Evolutionary conservation across 2,329 filamentous ascomycete genomes (phyloP).

Genomic region (Cladophialophora exuberans): DNA sequence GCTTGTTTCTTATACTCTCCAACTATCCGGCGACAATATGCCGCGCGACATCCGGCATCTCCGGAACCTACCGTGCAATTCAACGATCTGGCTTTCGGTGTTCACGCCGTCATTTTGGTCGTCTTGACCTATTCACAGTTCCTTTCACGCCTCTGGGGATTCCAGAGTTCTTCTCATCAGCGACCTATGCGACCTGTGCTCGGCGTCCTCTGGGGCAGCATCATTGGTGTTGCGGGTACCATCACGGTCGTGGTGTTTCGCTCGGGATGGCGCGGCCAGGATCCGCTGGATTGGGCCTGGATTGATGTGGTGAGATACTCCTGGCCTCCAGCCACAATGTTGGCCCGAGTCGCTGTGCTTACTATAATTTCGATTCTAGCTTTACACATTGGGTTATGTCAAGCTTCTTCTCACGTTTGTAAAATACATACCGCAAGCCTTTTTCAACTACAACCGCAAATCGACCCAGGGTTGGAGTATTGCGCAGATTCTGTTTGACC

Average conservation of each 20-base stretch:
- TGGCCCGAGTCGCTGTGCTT: constrained; percentile 46
- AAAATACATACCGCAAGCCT: constrained; percentile 89
- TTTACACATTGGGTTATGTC: constrained; percentile 77
- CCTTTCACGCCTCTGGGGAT: constrained; percentile 72
- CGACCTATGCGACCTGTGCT: constrained; percentile 65
- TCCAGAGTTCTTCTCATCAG: constrained; percentile 61
- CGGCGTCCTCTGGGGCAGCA: constrained; percentile 70
- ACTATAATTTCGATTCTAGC: constrained; percentile 40
- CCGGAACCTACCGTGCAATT: constrained; percentile 81
- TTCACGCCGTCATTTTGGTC: constrained; percentile 76
- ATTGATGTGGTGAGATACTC: constrained; percentile 60
- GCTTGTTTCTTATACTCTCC: constrained; percentile 77
- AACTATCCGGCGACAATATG: constrained; percentile 79
- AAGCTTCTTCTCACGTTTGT: constrained; percentile 86
- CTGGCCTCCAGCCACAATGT: not conserved
- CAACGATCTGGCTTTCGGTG: constrained; percentile 88
- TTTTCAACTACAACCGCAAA: constrained; percentile 79
- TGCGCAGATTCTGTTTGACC: constrained; percentile 78
- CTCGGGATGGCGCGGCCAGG: constrained; percentile 48
- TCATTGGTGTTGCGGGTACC: constrained; percentile 49
- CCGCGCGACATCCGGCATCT: constrained; percentile 71
- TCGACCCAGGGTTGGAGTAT: constrained; percentile 91
- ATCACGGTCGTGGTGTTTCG: constrained; percentile 46
- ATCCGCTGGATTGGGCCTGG: constrained; percentile 62
- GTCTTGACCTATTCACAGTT: constrained; percentile 78